These are phyloP conservation scores for Gastrolobium bilobum DNA, from an alignment of 306 rosid species.

Conservation along the genomic window DNA sequence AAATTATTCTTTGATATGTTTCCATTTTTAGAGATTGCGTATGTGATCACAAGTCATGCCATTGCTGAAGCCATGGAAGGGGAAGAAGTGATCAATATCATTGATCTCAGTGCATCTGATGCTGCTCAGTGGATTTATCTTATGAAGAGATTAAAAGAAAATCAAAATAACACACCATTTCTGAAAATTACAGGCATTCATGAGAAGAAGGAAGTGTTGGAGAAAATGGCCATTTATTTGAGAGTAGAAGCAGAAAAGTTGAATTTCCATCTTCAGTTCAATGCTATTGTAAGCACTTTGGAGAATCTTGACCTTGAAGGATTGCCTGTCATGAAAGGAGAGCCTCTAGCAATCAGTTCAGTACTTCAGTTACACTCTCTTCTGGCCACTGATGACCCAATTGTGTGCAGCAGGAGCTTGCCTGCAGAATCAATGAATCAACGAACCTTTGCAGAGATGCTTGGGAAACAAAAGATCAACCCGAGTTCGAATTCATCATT, in stretches of 20 bases:
- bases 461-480: conserved; percentile 50
- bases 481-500: conserved; percentile 55
- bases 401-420: conserved; percentile 31
- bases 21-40: conserved; percentile 64
- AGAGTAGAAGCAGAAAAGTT: conserved; percentile 66
- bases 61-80: conserved; percentile 72
- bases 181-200: conserved; percentile 75
- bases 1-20: conserved; percentile 27
- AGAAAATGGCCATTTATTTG: conserved; percentile 55
- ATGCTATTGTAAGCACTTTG: conserved; percentile 58
- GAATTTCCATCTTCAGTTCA: conserved; percentile 64
- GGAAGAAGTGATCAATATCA: conserved; percentile 64
- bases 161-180: conserved; percentile 55
- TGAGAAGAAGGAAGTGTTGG: conserved; percentile 66
- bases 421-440: conserved; percentile 40
- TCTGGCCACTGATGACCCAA: conserved; percentile 64
- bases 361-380: conserved; percentile 76
- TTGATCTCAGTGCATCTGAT: conserved; percentile 72
- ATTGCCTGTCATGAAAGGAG: conserved; percentile 69
- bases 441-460: conserved; percentile 57
- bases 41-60: conserved; percentile 68
- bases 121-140: conserved; percentile 68
- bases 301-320: conserved; percentile 64
- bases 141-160: conserved; percentile 60
- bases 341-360: conserved; percentile 75